Evolutionary conservation across 75 land plant species (phyloP).

Genomic region (Adiantum capillusveneris): DNA sequence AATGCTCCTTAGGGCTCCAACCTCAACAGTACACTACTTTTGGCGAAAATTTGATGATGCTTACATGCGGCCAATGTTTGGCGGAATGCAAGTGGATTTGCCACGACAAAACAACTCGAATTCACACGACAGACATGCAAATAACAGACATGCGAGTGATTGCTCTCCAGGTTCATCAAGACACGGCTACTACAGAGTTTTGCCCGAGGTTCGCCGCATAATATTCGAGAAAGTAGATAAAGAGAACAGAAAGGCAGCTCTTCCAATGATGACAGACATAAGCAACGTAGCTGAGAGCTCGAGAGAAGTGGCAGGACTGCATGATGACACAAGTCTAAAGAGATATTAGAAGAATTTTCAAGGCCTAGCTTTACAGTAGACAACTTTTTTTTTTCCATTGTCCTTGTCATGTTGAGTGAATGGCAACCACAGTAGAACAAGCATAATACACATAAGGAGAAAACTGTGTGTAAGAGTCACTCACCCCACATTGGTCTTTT

Average conservation of each 20-base stretch:
- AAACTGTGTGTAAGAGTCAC: background rate
- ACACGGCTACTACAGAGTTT: too few species aligned
- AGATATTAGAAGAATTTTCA: too few species aligned
- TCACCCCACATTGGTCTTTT: constrained; percentile 14
- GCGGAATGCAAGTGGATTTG: constrained; percentile 24
- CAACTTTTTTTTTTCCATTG: too few species aligned
- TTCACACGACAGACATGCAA: constrained; percentile 83
- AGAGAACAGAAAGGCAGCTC: constrained; percentile 82
- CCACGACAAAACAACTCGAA: too few species aligned
- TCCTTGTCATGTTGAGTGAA: too few species aligned
- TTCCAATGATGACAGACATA: constrained; percentile 41
- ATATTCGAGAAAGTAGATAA: constrained; percentile 55
- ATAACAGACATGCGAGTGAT: too few species aligned
- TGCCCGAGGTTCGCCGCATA: constrained; percentile 21
- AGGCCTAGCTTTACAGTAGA: too few species aligned
- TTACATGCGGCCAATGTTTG: constrained; percentile 74
- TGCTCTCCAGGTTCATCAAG: too few species aligned
- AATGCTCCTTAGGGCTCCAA: constrained; percentile 48
- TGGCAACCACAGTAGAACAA: too few species aligned
- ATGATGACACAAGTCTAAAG: too few species aligned
- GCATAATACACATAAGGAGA: too few species aligned
- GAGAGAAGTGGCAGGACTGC: constrained; percentile 31
- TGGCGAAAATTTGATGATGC: constrained; percentile 71
- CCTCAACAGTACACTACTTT: constrained; percentile 46
- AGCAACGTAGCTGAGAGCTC: constrained; percentile 30